Conservation (phyloP, 768 basidiomycete genomes). For the Auriscalpium orientale region DNA sequence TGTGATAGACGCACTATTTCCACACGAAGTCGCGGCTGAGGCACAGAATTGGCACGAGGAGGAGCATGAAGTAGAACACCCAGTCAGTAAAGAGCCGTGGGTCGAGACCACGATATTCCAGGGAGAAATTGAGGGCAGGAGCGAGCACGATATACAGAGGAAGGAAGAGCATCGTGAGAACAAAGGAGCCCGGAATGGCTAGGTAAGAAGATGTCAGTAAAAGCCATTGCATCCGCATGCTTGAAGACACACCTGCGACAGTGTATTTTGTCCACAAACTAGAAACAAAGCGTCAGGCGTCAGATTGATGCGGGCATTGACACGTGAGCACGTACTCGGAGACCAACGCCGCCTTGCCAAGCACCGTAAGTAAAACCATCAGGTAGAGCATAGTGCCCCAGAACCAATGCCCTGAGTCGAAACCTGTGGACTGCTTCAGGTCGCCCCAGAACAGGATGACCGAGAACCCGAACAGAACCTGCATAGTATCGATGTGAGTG, state of each 20-base stretch:
- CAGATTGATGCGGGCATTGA: slow-evolving; percentile 2
- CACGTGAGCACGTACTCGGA: slow-evolving; percentile 70
- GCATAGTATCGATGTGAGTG: neutral
- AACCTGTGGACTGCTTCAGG: slow-evolving; percentile 70
- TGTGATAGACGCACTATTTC: slow-evolving; percentile 76
- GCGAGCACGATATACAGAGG: slow-evolving; percentile 86
- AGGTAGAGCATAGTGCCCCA: slow-evolving; percentile 98
- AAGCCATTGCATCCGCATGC: neutral
- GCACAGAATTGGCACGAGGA: slow-evolving; percentile 80
- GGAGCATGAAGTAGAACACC: slow-evolving; percentile 84
- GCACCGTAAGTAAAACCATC: slow-evolving; percentile 85
- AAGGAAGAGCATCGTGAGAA: slow-evolving; percentile 93
- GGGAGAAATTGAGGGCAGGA: slow-evolving; percentile 81
- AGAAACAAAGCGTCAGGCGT: neutral
- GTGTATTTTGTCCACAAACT: slow-evolving; percentile 99
- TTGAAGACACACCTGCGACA: slow-evolving; percentile 58
- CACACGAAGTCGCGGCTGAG: slow-evolving; percentile 85
- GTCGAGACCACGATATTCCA: slow-evolving; percentile 85
- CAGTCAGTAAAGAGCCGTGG: slow-evolving; percentile 82
- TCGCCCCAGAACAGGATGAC: slow-evolving; percentile 91
- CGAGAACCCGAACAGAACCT: slow-evolving; percentile 87
- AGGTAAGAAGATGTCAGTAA: slow-evolving; percentile 10
- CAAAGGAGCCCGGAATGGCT: slow-evolving; percentile 96
- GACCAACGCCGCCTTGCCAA: slow-evolving; percentile 94
- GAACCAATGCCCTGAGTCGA: slow-evolving; percentile 93